Evolutionary conservation across 352 stramenopile genomes (phyloP).

Genomic region (Globisporangium irregulare): DNA sequence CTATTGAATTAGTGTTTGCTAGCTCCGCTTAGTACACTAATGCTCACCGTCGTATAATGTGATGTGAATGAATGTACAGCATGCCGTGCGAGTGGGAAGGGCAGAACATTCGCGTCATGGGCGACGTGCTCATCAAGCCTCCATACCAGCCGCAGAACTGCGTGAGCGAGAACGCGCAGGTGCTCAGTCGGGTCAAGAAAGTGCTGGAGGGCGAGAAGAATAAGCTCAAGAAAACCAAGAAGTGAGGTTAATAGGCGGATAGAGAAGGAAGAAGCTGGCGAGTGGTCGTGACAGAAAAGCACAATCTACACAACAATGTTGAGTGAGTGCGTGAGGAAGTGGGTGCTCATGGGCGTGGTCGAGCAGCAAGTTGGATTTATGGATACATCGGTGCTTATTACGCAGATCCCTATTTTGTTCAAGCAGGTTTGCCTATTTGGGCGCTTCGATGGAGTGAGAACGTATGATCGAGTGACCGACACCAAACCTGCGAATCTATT

Average conservation of each 20-base stretch:
- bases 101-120: slow-evolving; percentile 81
- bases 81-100: slow-evolving; percentile 87
- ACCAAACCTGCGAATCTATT: slow-evolving; percentile 9
- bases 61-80: slow-evolving; percentile 19
- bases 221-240: slow-evolving; percentile 66
- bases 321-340: neutral
- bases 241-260: slow-evolving; percentile 23
- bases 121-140: slow-evolving; percentile 80
- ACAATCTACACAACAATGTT: neutral
- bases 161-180: slow-evolving; percentile 64
- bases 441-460: neutral
- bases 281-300: neutral
- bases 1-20: neutral
- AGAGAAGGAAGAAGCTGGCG: slow-evolving; percentile 3
- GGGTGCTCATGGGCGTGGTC: neutral
- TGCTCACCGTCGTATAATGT: neutral
- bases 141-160: slow-evolving; percentile 83
- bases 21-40: too few species aligned
- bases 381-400: neutral
- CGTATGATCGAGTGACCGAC: neutral
- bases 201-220: slow-evolving; percentile 78
- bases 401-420: neutral
- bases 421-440: neutral
- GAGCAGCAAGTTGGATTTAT: neutral
- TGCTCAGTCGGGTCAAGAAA: slow-evolving; percentile 82